Evolutionary conservation across 768 basidiomycete genomes (phyloP), one percentile per base, ranked within the genome.

Genomic region (Boletellus emodensis): DNA sequence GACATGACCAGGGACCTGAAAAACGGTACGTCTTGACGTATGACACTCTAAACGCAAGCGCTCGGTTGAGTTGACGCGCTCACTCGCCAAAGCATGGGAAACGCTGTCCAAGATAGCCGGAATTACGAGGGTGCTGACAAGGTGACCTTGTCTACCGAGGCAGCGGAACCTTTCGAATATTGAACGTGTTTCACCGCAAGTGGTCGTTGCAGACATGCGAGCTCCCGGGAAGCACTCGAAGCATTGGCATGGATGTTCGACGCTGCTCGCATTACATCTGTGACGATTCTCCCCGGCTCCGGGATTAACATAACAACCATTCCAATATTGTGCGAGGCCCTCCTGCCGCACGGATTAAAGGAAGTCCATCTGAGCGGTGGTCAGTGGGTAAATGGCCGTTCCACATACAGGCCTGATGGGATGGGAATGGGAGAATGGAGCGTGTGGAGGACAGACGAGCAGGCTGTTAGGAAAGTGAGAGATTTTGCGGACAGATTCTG

Each of bases 341-440:
- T 90, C 34, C 57, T 81, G 20, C 78, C 82, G 0, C 67, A 75
- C 22, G 85, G 84, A 6, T 63, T 89, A 20, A 69, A 68, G 20
- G 88, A 91, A 63, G 71, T 92, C 1, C 90, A 92, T 62, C 61
- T 90, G 51, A 90, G 88, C 55, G 90, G 81, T 0, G 88, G 85
- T 2, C 60, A 63, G 30, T 90, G 85, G 85, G 44, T 75, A 0
- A 73, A 79, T 6, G 71, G 85, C 39, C 63, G 56, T 41, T 85
- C 84, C 76, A 13, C 53, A 11, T 76, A 75, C 63, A 73, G 77
- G 55, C 75, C 68, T 11, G 71, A 74, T 10, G 79, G 78, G 0
- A 83, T 90, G 80, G 83, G 81, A 0, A 89, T 90, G 85, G 85
- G 72, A 1, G 85, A 84, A 52, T 90, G 88, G 88, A 69, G 70